Evolutionary conservation across 202 grass and related monocot genomes (phyloP).

Genomic region (Schoenoplectus tabernaemontani): DNA sequence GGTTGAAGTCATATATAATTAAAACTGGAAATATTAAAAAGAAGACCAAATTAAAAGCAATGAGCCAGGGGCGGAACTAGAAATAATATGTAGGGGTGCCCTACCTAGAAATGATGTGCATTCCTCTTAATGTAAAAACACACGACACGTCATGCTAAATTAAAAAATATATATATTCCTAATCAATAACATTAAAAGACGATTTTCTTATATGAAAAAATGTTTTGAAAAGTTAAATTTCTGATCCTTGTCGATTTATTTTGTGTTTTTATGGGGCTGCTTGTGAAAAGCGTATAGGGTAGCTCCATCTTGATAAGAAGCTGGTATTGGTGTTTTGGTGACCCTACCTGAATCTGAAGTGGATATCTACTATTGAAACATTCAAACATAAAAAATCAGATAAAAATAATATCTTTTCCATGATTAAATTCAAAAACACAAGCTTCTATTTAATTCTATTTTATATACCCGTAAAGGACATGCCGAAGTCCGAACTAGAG

Average conservation of each 20-base stretch:
- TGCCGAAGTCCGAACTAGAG: slow-evolving; percentile 74
- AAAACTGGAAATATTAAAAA: not conserved
- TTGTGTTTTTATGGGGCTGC: slow-evolving; percentile 66
- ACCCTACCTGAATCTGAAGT: slow-evolving; percentile 39
- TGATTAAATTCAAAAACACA: not conserved
- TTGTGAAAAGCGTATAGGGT: slow-evolving; percentile 74
- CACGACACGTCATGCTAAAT: too few relatives aligned
- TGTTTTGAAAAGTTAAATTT: too few relatives aligned
- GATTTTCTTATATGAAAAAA: too few relatives aligned
- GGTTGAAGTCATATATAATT: not conserved
- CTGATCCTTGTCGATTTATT: too few relatives aligned
- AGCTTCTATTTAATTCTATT: slow-evolving; percentile 10
- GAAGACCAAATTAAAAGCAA: not conserved
- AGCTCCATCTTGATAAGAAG: slow-evolving; percentile 69
- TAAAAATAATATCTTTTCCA: not conserved
- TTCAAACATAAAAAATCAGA: slow-evolving; percentile 16
- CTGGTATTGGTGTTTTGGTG: slow-evolving; percentile 56
- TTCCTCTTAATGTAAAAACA: too few relatives aligned
- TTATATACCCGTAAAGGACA: slow-evolving; percentile 35
- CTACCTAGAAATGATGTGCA: too few relatives aligned
- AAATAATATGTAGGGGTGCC: too few relatives aligned
- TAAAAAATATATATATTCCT: too few relatives aligned
- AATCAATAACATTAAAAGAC: too few relatives aligned
- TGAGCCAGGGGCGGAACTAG: too few relatives aligned
- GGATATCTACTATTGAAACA: slow-evolving; percentile 38